Evolutionary conservation across 257 asterid species (phyloP).

Genomic region (Primulina tabacum): DNA sequence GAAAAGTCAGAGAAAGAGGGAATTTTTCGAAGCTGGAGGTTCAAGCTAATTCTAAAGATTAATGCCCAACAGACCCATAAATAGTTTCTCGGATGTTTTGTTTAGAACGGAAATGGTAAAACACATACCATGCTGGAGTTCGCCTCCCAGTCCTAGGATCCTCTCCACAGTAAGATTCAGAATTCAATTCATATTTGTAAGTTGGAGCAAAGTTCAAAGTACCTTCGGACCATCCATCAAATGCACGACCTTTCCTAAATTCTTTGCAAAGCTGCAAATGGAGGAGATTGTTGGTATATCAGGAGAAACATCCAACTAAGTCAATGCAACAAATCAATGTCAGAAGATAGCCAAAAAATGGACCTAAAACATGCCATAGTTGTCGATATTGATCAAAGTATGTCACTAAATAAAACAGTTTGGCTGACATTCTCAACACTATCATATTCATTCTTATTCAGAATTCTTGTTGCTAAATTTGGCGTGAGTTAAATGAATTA

Average conservation of each 20-base stretch:
- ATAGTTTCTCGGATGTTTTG: background rate
- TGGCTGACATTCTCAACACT: background rate
- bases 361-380: background rate
- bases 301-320: constrained; percentile 2
- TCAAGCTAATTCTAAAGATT: background rate
- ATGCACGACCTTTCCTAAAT: constrained; percentile 72
- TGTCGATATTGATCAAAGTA: background rate
- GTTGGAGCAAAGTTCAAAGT: constrained; percentile 79
- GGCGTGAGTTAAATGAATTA: background rate
- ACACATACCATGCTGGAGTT: constrained; percentile 90
- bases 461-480: background rate
- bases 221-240: constrained; percentile 99
- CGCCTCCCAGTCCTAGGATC: constrained; percentile 76
- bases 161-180: constrained; percentile 61
- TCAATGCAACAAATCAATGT: constrained; percentile 5
- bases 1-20: background rate
- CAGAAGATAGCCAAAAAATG: background rate
- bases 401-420: background rate
- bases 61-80: background rate
- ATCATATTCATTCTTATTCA: background rate
- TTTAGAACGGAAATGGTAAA: constrained; percentile 3
- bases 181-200: constrained; percentile 71
- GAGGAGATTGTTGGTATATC: constrained; percentile 17
- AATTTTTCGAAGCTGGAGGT: too few species aligned
- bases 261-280: constrained; percentile 70